Evolutionary conservation across 768 basidiomycete species (phyloP).

Genomic region (Psilocybe subaeruginosa): DNA sequence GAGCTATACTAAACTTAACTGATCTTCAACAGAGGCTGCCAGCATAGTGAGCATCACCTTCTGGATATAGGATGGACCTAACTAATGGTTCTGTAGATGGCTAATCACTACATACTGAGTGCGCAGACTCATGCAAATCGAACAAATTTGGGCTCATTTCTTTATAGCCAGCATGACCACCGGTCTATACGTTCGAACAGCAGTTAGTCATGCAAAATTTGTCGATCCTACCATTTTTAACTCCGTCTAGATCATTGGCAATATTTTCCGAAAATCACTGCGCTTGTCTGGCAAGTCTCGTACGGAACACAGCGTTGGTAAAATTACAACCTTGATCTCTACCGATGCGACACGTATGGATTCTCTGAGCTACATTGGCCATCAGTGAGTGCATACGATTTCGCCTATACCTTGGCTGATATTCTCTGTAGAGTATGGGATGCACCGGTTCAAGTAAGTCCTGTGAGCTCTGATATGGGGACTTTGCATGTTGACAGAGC

Average conservation of each 20-base stretch:
- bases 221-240: background rate
- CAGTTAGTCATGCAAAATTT: conserved; percentile 32
- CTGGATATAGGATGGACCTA: background rate
- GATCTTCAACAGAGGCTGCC: conserved; percentile 34
- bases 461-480: background rate
- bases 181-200: conserved; percentile 51
- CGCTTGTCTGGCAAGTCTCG: conserved; percentile 65
- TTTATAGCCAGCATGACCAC: conserved; percentile 45
- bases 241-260: conserved; percentile 38
- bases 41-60: conserved; percentile 37
- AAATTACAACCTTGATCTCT: conserved; percentile 73
- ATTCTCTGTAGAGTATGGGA: conserved; percentile 48
- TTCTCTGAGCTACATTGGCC: conserved; percentile 42
- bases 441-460: conserved; percentile 56
- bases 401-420: background rate
- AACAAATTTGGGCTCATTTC: background rate
- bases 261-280: conserved; percentile 68
- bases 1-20: background rate
- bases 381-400: conserved; percentile 34
- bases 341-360: conserved; percentile 64
- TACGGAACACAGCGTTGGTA: conserved; percentile 60
- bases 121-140: conserved; percentile 3
- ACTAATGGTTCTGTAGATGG: conserved; percentile 28
- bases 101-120: conserved; percentile 51
- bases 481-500: background rate